phyloP scores from a whole-genome alignment of 306 rosid genomes.

The Leucaena leucocephala region DNA sequence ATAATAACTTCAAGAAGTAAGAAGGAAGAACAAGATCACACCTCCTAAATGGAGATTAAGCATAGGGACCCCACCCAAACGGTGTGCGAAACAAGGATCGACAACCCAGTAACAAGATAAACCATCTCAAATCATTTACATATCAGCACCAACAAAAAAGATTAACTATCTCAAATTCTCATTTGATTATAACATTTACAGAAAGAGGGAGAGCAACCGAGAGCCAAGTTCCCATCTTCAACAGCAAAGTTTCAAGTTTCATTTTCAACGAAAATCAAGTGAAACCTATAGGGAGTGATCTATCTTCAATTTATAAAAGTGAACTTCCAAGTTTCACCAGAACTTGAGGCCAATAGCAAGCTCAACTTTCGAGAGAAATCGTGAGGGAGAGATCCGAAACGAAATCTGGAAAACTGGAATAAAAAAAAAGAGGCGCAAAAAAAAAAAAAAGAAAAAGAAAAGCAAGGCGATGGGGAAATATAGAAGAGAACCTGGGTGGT shows the following conservation, averaged over 20 bases:
- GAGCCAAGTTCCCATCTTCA: neutral
- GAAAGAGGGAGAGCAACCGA: too few relatives aligned
- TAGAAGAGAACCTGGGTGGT: neutral
- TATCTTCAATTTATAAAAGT: neutral
- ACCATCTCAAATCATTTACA: neutral
- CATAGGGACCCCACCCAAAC: neutral
- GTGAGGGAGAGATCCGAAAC: neutral
- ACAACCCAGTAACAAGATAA: neutral
- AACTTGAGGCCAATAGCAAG: neutral
- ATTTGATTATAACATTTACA: too few relatives aligned
- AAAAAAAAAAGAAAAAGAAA: neutral
- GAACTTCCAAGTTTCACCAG: neutral
- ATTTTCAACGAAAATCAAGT: neutral
- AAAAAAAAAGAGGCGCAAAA: neutral
- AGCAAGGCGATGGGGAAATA: neutral
- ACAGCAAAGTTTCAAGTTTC: neutral
- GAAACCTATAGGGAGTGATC: neutral
- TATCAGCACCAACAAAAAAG: neutral
- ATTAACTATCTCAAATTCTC: neutral
- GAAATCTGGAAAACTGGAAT: neutral
- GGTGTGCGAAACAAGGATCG: neutral
- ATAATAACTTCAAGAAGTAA: neutral
- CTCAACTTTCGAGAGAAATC: neutral
- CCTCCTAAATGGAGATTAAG: neutral
- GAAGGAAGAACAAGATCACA: neutral